Conservation (phyloP, 2,329 filamentous ascomycete genomes). For the Cercospora janseana region DNA sequence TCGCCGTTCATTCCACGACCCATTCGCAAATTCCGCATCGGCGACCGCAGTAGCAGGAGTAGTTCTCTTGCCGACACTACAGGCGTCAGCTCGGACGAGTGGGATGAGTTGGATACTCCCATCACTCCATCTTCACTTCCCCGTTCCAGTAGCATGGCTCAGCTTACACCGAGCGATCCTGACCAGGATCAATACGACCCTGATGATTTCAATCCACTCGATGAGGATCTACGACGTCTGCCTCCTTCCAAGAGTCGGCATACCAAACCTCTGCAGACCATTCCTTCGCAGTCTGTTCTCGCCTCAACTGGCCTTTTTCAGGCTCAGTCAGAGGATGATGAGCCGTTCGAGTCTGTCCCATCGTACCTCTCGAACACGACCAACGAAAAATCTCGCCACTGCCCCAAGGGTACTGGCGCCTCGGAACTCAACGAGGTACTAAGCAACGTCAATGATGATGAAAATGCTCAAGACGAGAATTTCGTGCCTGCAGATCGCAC, state of each 20-base stretch:
- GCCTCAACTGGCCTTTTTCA: slow-evolving; percentile 5
- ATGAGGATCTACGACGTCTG: slow-evolving; percentile 4
- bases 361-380: background rate
- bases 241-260: slow-evolving; percentile 31
- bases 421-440: background rate
- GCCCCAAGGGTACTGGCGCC: background rate
- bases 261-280: slow-evolving; percentile 30
- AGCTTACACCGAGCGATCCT: slow-evolving; percentile 6
- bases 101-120: slow-evolving; percentile 31
- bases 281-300: slow-evolving; percentile 29
- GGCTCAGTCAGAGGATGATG: background rate
- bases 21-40: background rate
- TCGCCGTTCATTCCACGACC: slow-evolving; percentile 1
- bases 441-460: background rate
- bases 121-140: slow-evolving; percentile 12
- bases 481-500: background rate
- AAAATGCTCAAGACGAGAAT: background rate
- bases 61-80: slow-evolving; percentile 28
- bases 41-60: slow-evolving; percentile 23
- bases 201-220: background rate
- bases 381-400: background rate
- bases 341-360: background rate
- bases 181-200: slow-evolving; percentile 1
- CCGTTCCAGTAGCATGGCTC: slow-evolving; percentile 1
- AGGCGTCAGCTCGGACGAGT: slow-evolving; percentile 26